Evolutionary conservation across 192 early-diverging fungal genomes (phyloP), one percentile per base, ranked within the genome.

Genomic region (Allomyces arbusculus): DNA sequence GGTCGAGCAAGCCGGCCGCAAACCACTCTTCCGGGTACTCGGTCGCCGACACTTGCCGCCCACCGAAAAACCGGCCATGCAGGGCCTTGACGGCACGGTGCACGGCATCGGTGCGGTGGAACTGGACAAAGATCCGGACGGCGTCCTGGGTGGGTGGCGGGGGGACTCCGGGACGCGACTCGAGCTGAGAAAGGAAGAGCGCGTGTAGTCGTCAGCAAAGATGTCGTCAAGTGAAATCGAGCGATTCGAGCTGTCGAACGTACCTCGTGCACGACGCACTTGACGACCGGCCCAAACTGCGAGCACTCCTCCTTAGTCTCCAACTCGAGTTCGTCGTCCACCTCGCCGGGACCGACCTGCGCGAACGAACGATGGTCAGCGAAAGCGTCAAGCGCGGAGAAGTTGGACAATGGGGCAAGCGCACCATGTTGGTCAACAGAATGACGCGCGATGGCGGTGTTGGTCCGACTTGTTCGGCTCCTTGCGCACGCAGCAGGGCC

Each of bases 91-190:
- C 66, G 1, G 83, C 85, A 26, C 67, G 70, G 23, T 75, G 66
- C 16, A 86, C 87, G 20, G 83, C 73, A 1, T 69, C 71, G 9
- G 68, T 20, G 14, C 74, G 66, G 5, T 33, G 65, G 71, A 91
- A 91, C 69, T 86, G 81, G 23, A 91, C 82, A 76, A 91, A 91
- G 43, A 91, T 89, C 16, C 87, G 72, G 7, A 91, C 89, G 0
- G 89, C 84, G 65, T 88, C 75, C 33, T 89, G 79, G 23, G 78
- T 77, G 0, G 79, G 69, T 4, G 80, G 75, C 65, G 7, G 33
- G 74, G 74, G 20, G 75, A 75, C 61, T 78, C 70, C 58, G 82
- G 73, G 24, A 75, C 76, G 75, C 74, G 44, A 61, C 22, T 33
- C 14, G 62, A 64, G 23, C 28, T 33, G 4, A 19, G 65, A 65